Evolutionary conservation across 371 early-diverging fungal species (phyloP).

Genomic region (Syncephalastrum racemosum): DNA sequence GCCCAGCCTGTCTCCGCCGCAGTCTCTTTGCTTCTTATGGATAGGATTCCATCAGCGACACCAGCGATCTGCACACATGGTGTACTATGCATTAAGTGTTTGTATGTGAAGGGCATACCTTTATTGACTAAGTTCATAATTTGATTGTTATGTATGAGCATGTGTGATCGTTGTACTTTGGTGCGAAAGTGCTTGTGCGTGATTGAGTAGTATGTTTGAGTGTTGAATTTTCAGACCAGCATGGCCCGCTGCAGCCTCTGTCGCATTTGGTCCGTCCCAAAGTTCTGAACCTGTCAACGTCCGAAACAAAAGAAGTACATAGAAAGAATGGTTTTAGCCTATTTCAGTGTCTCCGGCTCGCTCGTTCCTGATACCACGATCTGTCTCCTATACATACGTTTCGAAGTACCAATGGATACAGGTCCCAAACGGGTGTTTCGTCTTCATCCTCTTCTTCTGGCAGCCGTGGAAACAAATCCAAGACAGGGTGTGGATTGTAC

Average conservation of each 20-base stretch:
- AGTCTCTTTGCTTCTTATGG: too few relatives aligned
- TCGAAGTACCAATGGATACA: conserved; percentile 41
- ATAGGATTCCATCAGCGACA: too few relatives aligned
- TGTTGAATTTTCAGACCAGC: conserved; percentile 1
- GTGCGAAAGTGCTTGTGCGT: too few relatives aligned
- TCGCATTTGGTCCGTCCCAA: conserved; percentile 48
- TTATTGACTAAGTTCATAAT: too few relatives aligned
- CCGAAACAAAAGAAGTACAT: neutral
- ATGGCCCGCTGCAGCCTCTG: conserved; percentile 28
- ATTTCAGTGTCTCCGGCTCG: neutral
- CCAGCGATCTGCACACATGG: too few relatives aligned
- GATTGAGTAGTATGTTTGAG: too few relatives aligned
- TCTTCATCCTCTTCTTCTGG: conserved; percentile 7
- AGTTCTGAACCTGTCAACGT: conserved; percentile 40
- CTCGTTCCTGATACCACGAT: neutral
- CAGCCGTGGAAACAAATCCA: conserved; percentile 14
- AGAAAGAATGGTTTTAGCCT: conserved; percentile 1
- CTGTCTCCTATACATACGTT: conserved; percentile 25
- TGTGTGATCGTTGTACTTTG: too few relatives aligned
- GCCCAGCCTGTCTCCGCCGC: too few relatives aligned
- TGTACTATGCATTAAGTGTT: too few relatives aligned
- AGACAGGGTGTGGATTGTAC: conserved; percentile 14
- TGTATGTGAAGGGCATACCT: too few relatives aligned
- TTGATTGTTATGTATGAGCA: too few relatives aligned
- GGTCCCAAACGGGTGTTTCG: conserved; percentile 37